Evolutionary conservation across 1,284 basidiomycete species (phyloP).

Genomic region (Golubevia sp.): DNA sequence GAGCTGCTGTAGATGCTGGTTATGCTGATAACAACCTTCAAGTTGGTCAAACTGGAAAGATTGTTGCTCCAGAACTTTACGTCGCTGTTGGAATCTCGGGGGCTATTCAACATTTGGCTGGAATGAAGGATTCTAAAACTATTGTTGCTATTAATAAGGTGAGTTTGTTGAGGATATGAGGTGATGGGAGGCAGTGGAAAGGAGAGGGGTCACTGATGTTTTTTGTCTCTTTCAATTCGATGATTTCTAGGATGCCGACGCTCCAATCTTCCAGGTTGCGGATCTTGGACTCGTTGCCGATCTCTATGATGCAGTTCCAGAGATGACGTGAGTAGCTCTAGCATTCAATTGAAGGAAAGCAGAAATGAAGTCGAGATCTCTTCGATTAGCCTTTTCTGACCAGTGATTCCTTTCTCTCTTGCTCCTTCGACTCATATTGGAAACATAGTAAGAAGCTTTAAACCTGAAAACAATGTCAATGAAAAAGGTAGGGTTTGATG

Average conservation of each 20-base stretch:
- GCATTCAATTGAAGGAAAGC: not conserved
- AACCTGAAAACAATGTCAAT: no score
- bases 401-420: not conserved
- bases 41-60: conserved; percentile 98
- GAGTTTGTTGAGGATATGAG: no score
- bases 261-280: conserved; percentile 98
- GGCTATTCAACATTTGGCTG: conserved; percentile 97
- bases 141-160: conserved; percentile 99
- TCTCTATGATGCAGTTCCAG: conserved; percentile 61
- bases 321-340: conserved; percentile 19
- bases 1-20: conserved; percentile 96
- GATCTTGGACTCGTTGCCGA: conserved; percentile 86
- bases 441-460: not conserved
- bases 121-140: conserved; percentile 99
- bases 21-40: conserved; percentile 98
- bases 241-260: conserved; percentile 79
- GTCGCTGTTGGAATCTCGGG: conserved; percentile 96
- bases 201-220: no score
- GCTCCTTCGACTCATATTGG: not conserved
- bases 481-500: no score
- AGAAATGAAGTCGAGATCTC: not conserved
- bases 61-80: conserved; percentile 80
- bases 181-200: no score
- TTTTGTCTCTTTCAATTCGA: conserved; percentile 21
- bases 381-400: not conserved